phyloP scores from a whole-genome alignment of 768 basidiomycete species.

The Postia placenta region DNA sequence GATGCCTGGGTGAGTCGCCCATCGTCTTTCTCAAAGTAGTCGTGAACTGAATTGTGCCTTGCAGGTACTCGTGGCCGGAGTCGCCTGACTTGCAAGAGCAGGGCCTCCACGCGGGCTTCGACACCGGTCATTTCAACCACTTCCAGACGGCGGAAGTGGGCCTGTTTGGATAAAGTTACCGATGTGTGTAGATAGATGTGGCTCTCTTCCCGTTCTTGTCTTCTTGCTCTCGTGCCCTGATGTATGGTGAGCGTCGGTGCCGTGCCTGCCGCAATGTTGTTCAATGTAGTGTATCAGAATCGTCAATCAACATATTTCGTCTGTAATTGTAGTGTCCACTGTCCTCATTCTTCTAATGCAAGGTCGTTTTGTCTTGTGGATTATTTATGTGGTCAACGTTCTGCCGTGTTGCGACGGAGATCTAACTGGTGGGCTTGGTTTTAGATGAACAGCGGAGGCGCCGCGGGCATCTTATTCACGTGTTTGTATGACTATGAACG shows the following conservation, averaged over 20 bases:
- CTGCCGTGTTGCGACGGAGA: too few relatives aligned
- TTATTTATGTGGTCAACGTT: background rate
- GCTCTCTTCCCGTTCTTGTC: background rate
- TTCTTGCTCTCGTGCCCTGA: background rate
- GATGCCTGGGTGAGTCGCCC: conserved; percentile 64
- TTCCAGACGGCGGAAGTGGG: background rate
- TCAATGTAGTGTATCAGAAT: background rate
- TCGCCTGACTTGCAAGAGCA: conserved; percentile 7
- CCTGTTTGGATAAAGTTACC: background rate
- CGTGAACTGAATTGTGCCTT: background rate
- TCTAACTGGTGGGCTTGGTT: too few relatives aligned
- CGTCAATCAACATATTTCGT: background rate
- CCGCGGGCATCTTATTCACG: too few relatives aligned
- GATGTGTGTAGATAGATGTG: background rate
- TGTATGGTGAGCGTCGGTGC: background rate
- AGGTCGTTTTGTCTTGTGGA: background rate
- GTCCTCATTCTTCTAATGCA: background rate
- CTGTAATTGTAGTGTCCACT: background rate
- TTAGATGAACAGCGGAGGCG: too few relatives aligned
- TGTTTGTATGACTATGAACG: too few relatives aligned
- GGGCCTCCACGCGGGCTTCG: background rate
- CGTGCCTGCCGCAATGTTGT: background rate
- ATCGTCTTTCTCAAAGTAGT: background rate
- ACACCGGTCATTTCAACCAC: background rate
- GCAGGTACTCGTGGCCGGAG: conserved; percentile 16